Percentiles rank a stretch among this genome's conserved stretches.
phyloP scores from a whole-genome alignment of 331 rosid genomes.

The Cydonia oblonga region DNA sequence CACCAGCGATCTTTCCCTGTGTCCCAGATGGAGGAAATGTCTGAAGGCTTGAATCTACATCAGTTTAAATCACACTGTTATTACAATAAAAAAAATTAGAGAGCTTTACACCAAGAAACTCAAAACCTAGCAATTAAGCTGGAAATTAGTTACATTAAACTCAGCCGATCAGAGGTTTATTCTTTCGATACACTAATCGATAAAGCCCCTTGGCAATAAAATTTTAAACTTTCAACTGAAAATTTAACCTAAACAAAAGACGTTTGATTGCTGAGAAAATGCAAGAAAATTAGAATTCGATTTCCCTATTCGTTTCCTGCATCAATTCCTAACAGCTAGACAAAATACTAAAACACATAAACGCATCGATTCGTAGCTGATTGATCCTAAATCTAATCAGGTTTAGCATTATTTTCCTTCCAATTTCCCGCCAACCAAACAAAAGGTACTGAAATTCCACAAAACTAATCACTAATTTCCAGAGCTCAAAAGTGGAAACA shows the following conservation, averaged over 20 bases:
- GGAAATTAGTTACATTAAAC: not conserved
- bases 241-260: not conserved
- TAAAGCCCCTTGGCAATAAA: not conserved
- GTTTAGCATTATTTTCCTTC: not conserved
- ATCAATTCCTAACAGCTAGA: not conserved
- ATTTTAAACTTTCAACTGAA: not conserved
- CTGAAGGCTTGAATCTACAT: constrained; percentile 71
- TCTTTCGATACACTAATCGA: not conserved
- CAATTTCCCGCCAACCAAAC: constrained; percentile 3
- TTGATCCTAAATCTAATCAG: not conserved
- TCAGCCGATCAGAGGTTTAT: not conserved
- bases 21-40: constrained; percentile 81
- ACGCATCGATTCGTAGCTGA: not conserved
- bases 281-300: not conserved
- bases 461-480: not conserved
- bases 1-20: constrained; percentile 71
- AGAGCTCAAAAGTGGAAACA: not conserved
- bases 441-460: not conserved
- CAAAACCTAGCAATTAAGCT: not conserved
- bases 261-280: not conserved
- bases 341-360: not conserved
- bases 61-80: not conserved
- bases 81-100: not conserved
- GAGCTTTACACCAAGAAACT: not conserved
- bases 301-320: not conserved